Percentiles rank a stretch among this genome's conserved stretches.
Evolutionary conservation across 805 yeast genomes (phyloP).

Genomic region (Kuraishia hungarica): DNA sequence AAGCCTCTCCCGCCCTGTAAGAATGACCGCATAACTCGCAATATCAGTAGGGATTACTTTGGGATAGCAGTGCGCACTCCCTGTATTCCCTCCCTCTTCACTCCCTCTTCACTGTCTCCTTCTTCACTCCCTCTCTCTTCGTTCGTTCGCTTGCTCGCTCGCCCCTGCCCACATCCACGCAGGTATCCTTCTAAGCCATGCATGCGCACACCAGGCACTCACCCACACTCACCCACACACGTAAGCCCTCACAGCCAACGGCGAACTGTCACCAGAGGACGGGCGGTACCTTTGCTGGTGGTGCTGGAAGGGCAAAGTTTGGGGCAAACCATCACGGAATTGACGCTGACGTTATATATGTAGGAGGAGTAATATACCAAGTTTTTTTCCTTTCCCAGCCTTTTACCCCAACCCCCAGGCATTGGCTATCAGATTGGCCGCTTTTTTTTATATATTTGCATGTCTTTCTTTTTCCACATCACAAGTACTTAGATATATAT

Average conservation of each 20-base stretch:
- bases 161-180: too few relatives aligned
- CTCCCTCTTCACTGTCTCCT: too few relatives aligned
- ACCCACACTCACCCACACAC: neutral
- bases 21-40: neutral
- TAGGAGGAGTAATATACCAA: neutral
- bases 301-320: neutral
- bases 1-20: neutral
- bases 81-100: too few relatives aligned
- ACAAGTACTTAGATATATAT: neutral
- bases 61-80: too few relatives aligned
- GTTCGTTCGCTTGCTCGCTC: too few relatives aligned
- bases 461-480: neutral
- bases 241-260: neutral
- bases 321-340: neutral
- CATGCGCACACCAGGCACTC: too few relatives aligned
- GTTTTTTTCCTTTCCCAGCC: neutral
- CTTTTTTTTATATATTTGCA: neutral
- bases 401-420: neutral
- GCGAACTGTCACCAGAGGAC: neutral
- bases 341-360: neutral
- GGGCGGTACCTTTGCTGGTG: neutral
- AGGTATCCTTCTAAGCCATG: neutral
- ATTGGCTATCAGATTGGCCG: neutral
- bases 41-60: too few relatives aligned
- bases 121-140: too few relatives aligned